Conservation (phyloP, 495 filamentous ascomycete species). For the Neurospora discreta region DNA sequence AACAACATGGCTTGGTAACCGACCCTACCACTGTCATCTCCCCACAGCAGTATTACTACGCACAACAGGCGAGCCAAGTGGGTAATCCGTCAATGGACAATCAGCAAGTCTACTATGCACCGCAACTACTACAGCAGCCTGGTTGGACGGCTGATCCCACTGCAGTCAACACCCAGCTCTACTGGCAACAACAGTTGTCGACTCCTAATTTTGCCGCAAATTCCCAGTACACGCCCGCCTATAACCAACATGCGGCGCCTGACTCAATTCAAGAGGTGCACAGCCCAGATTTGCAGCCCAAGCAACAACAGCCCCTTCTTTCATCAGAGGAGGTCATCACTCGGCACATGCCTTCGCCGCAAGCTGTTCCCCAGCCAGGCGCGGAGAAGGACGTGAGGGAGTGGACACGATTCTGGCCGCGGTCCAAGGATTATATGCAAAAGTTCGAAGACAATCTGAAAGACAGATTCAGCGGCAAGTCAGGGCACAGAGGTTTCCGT, state of each 20-base stretch:
- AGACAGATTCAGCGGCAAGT: not conserved
- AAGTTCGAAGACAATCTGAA: not conserved
- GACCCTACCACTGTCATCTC: not conserved
- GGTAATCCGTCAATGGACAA: not conserved
- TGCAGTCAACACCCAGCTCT: not conserved
- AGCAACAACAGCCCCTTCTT: not conserved
- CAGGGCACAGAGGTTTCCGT: not conserved
- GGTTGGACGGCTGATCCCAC: not conserved
- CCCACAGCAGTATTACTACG: not conserved
- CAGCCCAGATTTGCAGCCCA: not conserved
- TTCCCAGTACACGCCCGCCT: not conserved
- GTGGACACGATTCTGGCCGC: not conserved
- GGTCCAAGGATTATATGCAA: not conserved
- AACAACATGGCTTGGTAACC: not conserved
- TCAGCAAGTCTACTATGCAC: not conserved
- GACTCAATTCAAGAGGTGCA: not conserved
- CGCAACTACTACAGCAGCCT: not conserved
- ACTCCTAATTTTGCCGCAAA: not conserved
- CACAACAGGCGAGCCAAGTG: not conserved
- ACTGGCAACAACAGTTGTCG: not conserved
- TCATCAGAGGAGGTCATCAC: not conserved
- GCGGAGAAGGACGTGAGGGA: not conserved
- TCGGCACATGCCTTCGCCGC: not conserved
- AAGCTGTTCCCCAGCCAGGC: not conserved
- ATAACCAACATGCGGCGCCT: not conserved